Percentiles rank a stretch among this genome's conserved stretches.
These are phyloP conservation scores for Kitagawia praeruptora DNA, from an alignment of 129 eudicot species.

Conservation along the genomic window DNA sequence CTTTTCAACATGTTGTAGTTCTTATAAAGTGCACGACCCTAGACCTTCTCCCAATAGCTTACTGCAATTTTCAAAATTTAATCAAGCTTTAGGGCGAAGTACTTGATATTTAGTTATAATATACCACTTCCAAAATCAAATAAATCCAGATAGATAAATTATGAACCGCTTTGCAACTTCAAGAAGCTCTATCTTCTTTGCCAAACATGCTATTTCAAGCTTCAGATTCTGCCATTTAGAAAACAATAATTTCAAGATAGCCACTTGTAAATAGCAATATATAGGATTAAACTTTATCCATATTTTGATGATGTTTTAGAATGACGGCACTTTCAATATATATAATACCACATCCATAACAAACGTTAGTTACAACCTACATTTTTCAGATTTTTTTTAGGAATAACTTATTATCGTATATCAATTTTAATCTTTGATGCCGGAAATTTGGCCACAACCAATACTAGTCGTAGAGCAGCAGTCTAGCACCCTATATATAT, in stretches of 20 bases:
- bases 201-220: slow-evolving; percentile 68
- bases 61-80: slow-evolving; percentile 22
- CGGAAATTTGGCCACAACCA: too few relatives aligned
- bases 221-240: slow-evolving; percentile 50
- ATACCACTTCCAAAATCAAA: not conserved
- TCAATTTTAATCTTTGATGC: too few relatives aligned
- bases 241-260: not conserved
- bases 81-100: not conserved
- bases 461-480: too few relatives aligned
- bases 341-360: too few relatives aligned
- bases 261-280: not conserved
- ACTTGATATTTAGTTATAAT: not conserved
- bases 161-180: slow-evolving; percentile 72
- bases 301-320: too few relatives aligned
- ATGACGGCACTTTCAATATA: too few relatives aligned
- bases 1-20: slow-evolving; percentile 58
- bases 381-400: too few relatives aligned
- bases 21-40: slow-evolving; percentile 59
- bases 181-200: slow-evolving; percentile 75
- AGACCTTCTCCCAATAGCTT: slow-evolving; percentile 80
- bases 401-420: too few relatives aligned
- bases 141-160: not conserved
- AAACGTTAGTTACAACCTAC: too few relatives aligned
- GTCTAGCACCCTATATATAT: too few relatives aligned
- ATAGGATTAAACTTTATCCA: too few relatives aligned